Evolutionary conservation across 208 protist species (phyloP).

Genomic region (Wallacemonas collosoma): DNA sequence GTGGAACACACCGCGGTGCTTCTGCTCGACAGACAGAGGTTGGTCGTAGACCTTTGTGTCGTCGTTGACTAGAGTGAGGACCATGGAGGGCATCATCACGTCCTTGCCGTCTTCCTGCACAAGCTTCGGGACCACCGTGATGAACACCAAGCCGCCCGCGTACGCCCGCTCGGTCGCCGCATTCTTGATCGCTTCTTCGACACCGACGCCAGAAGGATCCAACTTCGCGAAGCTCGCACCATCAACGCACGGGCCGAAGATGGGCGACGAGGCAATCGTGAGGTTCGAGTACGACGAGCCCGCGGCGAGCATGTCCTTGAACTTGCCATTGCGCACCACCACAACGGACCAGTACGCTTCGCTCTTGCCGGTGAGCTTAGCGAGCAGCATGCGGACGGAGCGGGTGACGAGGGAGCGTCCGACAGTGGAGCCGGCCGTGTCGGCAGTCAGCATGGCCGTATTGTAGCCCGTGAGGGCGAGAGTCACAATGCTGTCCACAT

Average conservation of each 20-base stretch:
- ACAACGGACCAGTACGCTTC: constrained; percentile 54
- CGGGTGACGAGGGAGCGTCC: constrained; percentile 40
- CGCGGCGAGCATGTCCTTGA: constrained; percentile 52
- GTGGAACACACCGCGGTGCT: constrained; percentile 36
- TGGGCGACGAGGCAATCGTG: constrained; percentile 50
- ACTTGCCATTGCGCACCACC: constrained; percentile 36
- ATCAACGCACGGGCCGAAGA: constrained; percentile 53
- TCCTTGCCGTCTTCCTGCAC: constrained; percentile 38
- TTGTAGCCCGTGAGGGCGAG: constrained; percentile 47
- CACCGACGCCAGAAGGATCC: neutral
- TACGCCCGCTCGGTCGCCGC: constrained; percentile 35
- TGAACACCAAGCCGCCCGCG: constrained; percentile 29
- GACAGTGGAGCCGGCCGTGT: constrained; percentile 35
- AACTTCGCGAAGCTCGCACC: constrained; percentile 29
- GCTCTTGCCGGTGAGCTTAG: constrained; percentile 14
- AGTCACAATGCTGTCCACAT: constrained; percentile 33
- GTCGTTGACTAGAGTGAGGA: constrained; percentile 36
- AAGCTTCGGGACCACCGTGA: constrained; percentile 34
- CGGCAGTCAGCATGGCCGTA: constrained; percentile 43
- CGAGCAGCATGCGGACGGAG: constrained; percentile 26
- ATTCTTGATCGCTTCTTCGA: constrained; percentile 18
- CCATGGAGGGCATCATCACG: constrained; percentile 51
- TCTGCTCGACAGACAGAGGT: constrained; percentile 23
- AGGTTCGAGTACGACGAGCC: constrained; percentile 38
- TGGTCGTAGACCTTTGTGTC: constrained; percentile 31